These are phyloP conservation scores for Tympanopsis confertula DNA, from an alignment of 2,329 filamentous ascomycete genomes.

Conservation along the genomic window DNA sequence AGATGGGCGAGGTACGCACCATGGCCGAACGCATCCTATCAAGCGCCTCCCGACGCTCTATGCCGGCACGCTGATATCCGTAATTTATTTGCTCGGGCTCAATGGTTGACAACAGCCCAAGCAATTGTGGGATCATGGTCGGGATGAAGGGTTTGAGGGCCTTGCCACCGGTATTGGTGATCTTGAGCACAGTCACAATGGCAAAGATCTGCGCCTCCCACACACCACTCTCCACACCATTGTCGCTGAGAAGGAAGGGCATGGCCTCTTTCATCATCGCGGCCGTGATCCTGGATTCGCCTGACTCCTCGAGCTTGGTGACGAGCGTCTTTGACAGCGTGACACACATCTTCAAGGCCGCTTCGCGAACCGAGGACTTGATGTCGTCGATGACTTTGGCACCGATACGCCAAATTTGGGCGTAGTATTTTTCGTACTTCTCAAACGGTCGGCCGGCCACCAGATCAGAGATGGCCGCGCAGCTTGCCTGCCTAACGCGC, in stretches of 20 bases:
- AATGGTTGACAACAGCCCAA: conserved; percentile 73
- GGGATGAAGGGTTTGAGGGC: conserved; percentile 71
- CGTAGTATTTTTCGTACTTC: conserved; percentile 74
- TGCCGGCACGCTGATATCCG: conserved; percentile 78
- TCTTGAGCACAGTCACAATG: conserved; percentile 71
- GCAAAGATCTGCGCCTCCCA: conserved; percentile 80
- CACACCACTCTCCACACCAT: conserved; percentile 78
- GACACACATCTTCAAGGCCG: conserved; percentile 73
- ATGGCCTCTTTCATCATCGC: conserved; percentile 78
- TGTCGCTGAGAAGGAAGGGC: conserved; percentile 79
- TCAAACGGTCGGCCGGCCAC: conserved; percentile 67
- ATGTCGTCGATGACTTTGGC: conserved; percentile 94
- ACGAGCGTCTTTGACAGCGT: conserved; percentile 76
- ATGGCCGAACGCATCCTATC: conserved; percentile 74
- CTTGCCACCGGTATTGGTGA: conserved; percentile 79
- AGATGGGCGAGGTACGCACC: conserved; percentile 81
- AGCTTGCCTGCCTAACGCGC: conserved; percentile 85
- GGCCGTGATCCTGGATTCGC: conserved; percentile 55
- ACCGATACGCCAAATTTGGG: conserved; percentile 72
- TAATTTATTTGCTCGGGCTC: conserved; percentile 88
- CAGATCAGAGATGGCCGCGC: conserved; percentile 77
- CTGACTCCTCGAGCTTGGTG: conserved; percentile 70
- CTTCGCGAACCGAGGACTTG: conserved; percentile 74
- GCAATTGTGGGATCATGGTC: conserved; percentile 67
- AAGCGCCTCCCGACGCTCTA: conserved; percentile 77